These are phyloP conservation scores for Amyloporia xantha DNA, from an alignment of 768 basidiomycete species.

Conservation along the genomic window DNA sequence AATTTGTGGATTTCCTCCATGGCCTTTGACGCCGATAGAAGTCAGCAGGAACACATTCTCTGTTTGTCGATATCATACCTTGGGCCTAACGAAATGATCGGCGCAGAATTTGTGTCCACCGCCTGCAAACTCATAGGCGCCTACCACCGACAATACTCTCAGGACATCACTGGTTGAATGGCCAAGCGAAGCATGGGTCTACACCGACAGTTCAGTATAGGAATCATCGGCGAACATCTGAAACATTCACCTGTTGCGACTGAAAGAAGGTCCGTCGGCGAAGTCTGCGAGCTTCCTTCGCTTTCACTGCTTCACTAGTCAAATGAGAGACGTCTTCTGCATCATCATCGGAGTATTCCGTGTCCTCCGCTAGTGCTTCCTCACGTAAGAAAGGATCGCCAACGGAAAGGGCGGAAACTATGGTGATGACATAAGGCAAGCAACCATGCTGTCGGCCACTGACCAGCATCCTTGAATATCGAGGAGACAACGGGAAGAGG, in stretches of 20 bases:
- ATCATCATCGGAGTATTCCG: constrained; percentile 33
- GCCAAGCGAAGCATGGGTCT: constrained; percentile 80
- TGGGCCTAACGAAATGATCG: constrained; percentile 84
- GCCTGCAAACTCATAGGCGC: constrained; percentile 91
- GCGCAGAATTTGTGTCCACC: constrained; percentile 75
- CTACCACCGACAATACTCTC: constrained; percentile 86
- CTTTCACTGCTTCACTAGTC: constrained; percentile 38
- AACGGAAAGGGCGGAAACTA: constrained; percentile 87
- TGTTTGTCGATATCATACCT: constrained; percentile 47
- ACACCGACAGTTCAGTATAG: constrained; percentile 1
- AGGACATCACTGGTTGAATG: constrained; percentile 79
- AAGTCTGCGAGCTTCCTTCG: constrained; percentile 51
- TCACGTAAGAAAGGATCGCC: constrained; percentile 95
- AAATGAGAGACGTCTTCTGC: constrained; percentile 37
- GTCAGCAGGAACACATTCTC: no score
- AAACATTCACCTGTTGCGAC: constrained; percentile 59
- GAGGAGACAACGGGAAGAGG: constrained; percentile 86
- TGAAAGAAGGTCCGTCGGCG: constrained; percentile 77
- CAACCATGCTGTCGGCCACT: constrained; percentile 82
- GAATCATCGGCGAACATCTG: not conserved
- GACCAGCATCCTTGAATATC: constrained; percentile 95
- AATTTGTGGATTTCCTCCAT: constrained; percentile 99
- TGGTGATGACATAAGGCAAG: constrained; percentile 83
- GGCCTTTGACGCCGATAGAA: no score
- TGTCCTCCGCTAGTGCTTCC: constrained; percentile 45